Evolutionary conservation across 768 basidiomycete species (phyloP).

Genomic region (Podaxis sp.): DNA sequence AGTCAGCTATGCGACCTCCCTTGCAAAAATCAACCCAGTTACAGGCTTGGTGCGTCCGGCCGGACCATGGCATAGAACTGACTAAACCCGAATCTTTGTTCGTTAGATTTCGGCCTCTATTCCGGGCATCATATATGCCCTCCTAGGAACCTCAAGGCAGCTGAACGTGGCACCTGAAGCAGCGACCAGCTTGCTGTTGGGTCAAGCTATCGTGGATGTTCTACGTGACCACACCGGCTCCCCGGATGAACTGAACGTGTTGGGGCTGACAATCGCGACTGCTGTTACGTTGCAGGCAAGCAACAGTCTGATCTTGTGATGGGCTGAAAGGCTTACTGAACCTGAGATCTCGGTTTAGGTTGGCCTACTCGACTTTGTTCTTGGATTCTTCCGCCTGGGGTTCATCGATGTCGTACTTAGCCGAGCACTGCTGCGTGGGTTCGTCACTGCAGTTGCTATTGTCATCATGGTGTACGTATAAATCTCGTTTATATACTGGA

Average conservation of each 20-base stretch:
- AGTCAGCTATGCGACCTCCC: slow-evolving; percentile 86
- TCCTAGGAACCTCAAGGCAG: slow-evolving; percentile 83
- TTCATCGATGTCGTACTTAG: slow-evolving; percentile 93
- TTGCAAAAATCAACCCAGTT: slow-evolving; percentile 81
- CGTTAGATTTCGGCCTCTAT: slow-evolving; percentile 77
- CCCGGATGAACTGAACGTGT: slow-evolving; percentile 37
- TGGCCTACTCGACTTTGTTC: slow-evolving; percentile 77
- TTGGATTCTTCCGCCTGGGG: slow-evolving; percentile 86
- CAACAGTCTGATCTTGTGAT: background rate
- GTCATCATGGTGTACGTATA: slow-evolving; percentile 75
- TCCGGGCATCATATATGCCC: slow-evolving; percentile 82
- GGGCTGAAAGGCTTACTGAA: background rate
- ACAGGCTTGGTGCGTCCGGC: slow-evolving; percentile 67
- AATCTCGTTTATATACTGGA: background rate
- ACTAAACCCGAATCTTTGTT: background rate
- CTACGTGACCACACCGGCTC: slow-evolving; percentile 44
- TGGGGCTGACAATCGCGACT: slow-evolving; percentile 70
- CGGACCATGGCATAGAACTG: background rate
- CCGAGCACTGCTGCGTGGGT: slow-evolving; percentile 82
- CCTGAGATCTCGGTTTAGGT: slow-evolving; percentile 39
- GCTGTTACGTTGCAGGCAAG: slow-evolving; percentile 80
- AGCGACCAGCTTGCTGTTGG: slow-evolving; percentile 79
- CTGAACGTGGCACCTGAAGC: slow-evolving; percentile 89
- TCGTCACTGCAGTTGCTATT: slow-evolving; percentile 79
- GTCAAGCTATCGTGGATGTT: slow-evolving; percentile 76